Conservation (phyloP, 768 basidiomycete species). For the Calocybe indica region DNA sequence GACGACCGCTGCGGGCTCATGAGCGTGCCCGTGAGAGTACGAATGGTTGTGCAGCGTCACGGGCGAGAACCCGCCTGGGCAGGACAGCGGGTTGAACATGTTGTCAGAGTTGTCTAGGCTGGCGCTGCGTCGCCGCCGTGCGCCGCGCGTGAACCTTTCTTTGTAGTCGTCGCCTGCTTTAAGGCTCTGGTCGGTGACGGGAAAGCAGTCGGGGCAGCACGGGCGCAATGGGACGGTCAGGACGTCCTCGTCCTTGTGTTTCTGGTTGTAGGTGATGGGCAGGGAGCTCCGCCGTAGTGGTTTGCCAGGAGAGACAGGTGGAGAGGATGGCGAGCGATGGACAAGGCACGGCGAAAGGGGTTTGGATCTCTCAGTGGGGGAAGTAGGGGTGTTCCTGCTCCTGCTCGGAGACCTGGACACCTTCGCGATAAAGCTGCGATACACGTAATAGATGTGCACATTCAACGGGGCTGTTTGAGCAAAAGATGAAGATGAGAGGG, state of each 20-base stretch:
- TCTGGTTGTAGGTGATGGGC: constrained; percentile 27
- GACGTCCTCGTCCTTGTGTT: constrained; percentile 25
- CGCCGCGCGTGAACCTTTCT: constrained; percentile 59
- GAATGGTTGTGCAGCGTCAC: too few relatives aligned
- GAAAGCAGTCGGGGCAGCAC: constrained; percentile 63
- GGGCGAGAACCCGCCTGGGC: too few relatives aligned
- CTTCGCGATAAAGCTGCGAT: constrained; percentile 24
- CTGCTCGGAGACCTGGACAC: constrained; percentile 34
- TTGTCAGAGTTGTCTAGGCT: constrained; percentile 31
- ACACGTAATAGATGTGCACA: too few relatives aligned
- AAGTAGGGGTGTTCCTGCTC: constrained; percentile 24
- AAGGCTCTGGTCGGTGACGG: constrained; percentile 50
- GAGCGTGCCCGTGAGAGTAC: too few relatives aligned
- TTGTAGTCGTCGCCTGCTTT: constrained; percentile 53
- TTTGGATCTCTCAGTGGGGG: constrained; percentile 17
- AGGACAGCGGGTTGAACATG: constrained; percentile 8
- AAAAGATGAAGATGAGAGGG: constrained; percentile 1
- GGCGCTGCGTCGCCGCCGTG: constrained; percentile 47
- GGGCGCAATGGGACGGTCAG: constrained; percentile 63
- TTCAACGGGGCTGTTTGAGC: not conserved
- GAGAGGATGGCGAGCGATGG: constrained; percentile 30
- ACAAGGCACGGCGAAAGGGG: constrained; percentile 54
- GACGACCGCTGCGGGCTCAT: constrained; percentile 4
- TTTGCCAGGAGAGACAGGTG: constrained; percentile 11
- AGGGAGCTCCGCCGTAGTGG: constrained; percentile 17